Evolutionary conservation across 2,329 filamentous ascomycete species (phyloP).

Genomic region (Aspergillus sp.): DNA sequence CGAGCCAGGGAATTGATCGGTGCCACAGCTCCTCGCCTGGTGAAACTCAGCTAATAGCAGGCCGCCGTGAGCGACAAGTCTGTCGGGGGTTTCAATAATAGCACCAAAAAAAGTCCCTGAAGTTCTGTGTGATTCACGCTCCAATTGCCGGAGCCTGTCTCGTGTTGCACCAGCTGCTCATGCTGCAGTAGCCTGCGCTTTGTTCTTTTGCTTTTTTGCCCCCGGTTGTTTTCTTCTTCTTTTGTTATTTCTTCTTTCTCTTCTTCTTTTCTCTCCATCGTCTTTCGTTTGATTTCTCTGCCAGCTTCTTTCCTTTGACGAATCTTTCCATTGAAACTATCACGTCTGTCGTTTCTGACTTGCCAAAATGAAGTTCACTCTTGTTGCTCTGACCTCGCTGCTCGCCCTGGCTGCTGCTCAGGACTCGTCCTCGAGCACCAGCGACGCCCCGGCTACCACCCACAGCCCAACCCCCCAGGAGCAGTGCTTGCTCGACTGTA

Average conservation of each 20-base stretch:
- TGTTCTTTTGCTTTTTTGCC: slow-evolving; percentile 13
- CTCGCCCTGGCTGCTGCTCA: slow-evolving; percentile 47
- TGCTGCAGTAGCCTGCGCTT: slow-evolving; percentile 11
- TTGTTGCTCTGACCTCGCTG: slow-evolving; percentile 46
- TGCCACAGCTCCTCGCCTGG: slow-evolving; percentile 1
- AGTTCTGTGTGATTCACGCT: neutral
- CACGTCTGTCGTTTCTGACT: slow-evolving; percentile 15
- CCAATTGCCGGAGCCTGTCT: neutral
- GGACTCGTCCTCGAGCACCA: slow-evolving; percentile 23
- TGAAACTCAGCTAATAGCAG: slow-evolving; percentile 23
- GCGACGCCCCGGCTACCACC: slow-evolving; percentile 28
- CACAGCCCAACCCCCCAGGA: slow-evolving; percentile 33
- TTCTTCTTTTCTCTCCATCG: slow-evolving; percentile 12
- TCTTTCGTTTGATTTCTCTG: slow-evolving; percentile 9
- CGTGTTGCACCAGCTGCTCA: slow-evolving; percentile 8
- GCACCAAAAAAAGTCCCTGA: neutral
- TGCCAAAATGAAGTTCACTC: slow-evolving; percentile 43
- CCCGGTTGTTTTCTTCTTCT: slow-evolving; percentile 8
- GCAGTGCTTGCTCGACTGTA: slow-evolving; percentile 39
- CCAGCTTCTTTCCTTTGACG: slow-evolving; percentile 7
- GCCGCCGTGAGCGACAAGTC: slow-evolving; percentile 9
- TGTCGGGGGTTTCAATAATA: slow-evolving; percentile 9
- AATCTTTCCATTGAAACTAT: neutral
- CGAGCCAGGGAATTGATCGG: slow-evolving; percentile 10
- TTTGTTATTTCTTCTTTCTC: slow-evolving; percentile 8